Base-by-base conservation (phyloP, 306 rosid genomes). In the Mimosa bimucronata region DNA sequence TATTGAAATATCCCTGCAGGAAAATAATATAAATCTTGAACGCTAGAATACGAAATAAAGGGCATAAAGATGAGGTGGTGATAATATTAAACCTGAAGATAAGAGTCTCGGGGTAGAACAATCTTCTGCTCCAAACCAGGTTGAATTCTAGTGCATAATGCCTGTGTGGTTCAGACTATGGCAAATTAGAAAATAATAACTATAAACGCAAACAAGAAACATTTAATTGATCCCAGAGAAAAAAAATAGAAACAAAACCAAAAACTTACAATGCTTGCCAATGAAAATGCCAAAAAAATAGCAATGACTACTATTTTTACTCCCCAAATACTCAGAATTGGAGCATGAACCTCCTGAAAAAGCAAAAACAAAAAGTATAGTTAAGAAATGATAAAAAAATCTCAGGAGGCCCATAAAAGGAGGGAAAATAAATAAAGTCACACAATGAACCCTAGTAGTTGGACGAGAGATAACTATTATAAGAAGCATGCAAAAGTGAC, bases 51-150 rank as follows among this genome's bases (percentile, higher is more conserved):
- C 28, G 34, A 71, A 80, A 77, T 53, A 75, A n/a, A 74, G 50
- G 79, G 50, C 67, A 52, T 23, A 14, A 30, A 79, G 8, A 48
- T 53, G 72, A 74, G 68, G 75, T 16, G 73, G 79, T 76, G 73
- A 66, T 77, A 60, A 40, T 82, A 68, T 67, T 77, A 77, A 79
- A 95, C 99, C 97, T 95, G 99, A 69, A 95, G 98, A 85, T 93
- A 95, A 29, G 99, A 95, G 71, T 95, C 98, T 81, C 87, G 89
- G 76, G 99, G 98, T 76, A 95, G 98, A 84, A 95, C 98, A 83
- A 91, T 91, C 81, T 93, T 82, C 85, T 95, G 99, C 85, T 95
- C 99, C 80, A 95, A 88, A 83, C 98, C 99, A 74, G 99, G 96
- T 79, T 95, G 91, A 88, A 95, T 87, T 83, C 99, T 90, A 44